A percentile compares a stretch with the other conserved stretches of the same genome.
phyloP scores from a whole-genome alignment of 139 green algal species.

The Micractinium sp. region DNA sequence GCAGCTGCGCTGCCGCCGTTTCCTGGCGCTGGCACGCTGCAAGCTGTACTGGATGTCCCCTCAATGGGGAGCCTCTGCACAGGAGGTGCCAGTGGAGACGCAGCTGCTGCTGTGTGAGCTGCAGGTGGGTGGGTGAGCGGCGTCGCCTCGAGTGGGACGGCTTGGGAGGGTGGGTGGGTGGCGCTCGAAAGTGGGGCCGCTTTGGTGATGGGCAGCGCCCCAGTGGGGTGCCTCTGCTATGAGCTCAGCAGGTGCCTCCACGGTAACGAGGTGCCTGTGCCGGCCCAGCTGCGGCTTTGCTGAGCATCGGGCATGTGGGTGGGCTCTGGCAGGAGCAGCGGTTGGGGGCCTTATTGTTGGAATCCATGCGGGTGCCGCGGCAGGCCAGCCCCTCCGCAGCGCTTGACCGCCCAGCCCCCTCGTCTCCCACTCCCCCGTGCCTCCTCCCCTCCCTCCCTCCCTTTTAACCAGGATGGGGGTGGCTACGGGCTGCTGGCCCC shows the following conservation, averaged over 20 bases:
- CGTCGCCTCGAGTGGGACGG: neutral
- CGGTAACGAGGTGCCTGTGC: no score
- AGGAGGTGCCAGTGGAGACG: constrained; percentile 82
- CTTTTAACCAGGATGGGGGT: constrained; percentile 24
- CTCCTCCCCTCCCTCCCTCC: neutral
- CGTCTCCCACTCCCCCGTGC: neutral
- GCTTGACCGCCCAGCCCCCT: no score
- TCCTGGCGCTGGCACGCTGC: constrained; percentile 51
- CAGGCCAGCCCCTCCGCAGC: no score
- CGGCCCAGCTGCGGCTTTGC: no score
- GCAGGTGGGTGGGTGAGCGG: constrained; percentile 64
- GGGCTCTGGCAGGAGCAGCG: no score
- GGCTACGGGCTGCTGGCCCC: constrained; percentile 71
- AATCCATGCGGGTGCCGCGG: no score
- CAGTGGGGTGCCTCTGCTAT: no score
- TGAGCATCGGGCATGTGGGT: no score
- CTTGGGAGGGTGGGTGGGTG: neutral
- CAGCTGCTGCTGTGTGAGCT: constrained; percentile 91
- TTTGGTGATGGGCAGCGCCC: no score
- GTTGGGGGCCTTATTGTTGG: no score
- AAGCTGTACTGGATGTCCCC: constrained; percentile 95
- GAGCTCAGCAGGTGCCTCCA: no score
- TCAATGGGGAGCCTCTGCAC: constrained; percentile 73
- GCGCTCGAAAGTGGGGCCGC: no score
- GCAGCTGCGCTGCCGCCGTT: constrained; percentile 35